Evolutionary conservation across 495 filamentous ascomycete species (phyloP).

Genomic region (Parathielavia appendiculata): DNA sequence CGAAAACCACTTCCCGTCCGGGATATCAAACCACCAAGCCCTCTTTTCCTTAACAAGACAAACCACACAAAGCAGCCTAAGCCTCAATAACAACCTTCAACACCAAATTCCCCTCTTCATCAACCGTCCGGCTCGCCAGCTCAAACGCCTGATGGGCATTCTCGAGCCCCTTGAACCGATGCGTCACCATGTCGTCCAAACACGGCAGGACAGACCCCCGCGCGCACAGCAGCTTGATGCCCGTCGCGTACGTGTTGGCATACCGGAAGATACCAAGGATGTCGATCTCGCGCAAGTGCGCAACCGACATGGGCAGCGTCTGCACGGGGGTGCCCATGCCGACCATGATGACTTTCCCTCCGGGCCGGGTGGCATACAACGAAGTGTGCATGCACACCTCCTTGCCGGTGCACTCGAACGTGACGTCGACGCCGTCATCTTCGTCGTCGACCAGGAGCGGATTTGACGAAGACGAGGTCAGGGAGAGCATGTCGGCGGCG

Average conservation of each 20-base stretch:
- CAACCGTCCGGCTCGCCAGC: conserved; percentile 74
- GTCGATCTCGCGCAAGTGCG: conserved; percentile 83
- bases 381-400: conserved; percentile 79
- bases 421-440: conserved; percentile 64
- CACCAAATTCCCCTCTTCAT: conserved; percentile 70
- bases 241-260: conserved; percentile 78
- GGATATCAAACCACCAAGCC: no score
- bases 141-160: conserved; percentile 65
- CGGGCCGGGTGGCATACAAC: conserved; percentile 74
- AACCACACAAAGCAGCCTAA: conserved; percentile 12
- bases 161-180: conserved; percentile 64
- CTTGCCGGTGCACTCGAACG: conserved; percentile 91
- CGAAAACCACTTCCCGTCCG: neutral
- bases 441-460: conserved; percentile 33
- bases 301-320: conserved; percentile 77
- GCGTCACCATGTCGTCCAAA: conserved; percentile 68
- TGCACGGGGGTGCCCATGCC: conserved; percentile 93
- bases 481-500: conserved; percentile 50
- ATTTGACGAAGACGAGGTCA: conserved; percentile 30
- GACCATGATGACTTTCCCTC: conserved; percentile 79
- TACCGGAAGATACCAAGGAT: conserved; percentile 91
- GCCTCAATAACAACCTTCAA: conserved; percentile 79
- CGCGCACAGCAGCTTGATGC: conserved; percentile 60
- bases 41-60: neutral
- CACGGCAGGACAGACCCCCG: conserved; percentile 57